Conservation (phyloP, 805 yeast genomes). For the Torulaspora microellipsoides region DNA sequence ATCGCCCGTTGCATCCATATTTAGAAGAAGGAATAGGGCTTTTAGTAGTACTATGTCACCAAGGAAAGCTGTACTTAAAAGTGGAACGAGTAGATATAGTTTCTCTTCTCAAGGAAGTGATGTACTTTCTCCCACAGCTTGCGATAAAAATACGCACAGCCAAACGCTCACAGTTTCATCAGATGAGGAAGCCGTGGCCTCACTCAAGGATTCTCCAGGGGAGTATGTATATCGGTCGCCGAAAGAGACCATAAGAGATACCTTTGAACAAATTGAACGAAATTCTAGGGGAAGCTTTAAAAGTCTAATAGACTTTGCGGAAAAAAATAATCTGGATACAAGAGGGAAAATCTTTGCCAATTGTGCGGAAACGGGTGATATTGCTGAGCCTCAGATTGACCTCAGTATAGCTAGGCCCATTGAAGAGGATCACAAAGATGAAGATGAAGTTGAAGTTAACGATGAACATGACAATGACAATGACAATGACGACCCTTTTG, state of each 20-base stretch:
- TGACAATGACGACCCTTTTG: neutral
- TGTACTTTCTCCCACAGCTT: too few relatives aligned
- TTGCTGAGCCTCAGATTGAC: constrained; percentile 19
- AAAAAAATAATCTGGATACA: constrained; percentile 16
- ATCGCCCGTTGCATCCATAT: too few relatives aligned
- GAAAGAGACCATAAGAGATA: constrained; percentile 13
- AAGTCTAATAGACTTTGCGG: constrained; percentile 21
- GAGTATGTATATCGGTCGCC: constrained; percentile 7
- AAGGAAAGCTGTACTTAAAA: neutral
- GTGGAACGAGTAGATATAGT: neutral
- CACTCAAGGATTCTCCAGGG: neutral
- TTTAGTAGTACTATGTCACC: neutral
- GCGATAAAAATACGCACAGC: too few relatives aligned
- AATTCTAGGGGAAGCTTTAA: constrained; percentile 21
- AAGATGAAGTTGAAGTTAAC: too few relatives aligned
- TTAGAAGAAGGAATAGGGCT: too few relatives aligned
- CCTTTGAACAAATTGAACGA: constrained; percentile 30
- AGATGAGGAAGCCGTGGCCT: too few relatives aligned
- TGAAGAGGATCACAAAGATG: too few relatives aligned
- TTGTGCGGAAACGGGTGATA: constrained; percentile 22
- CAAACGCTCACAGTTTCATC: too few relatives aligned
- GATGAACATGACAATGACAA: neutral
- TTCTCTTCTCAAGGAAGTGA: constrained; percentile 1
- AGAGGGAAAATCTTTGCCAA: constrained; percentile 22
- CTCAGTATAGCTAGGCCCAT: constrained; percentile 4